phyloP scores from a whole-genome alignment of 768 basidiomycete species.

The Cantharellus cinnabarinus region DNA sequence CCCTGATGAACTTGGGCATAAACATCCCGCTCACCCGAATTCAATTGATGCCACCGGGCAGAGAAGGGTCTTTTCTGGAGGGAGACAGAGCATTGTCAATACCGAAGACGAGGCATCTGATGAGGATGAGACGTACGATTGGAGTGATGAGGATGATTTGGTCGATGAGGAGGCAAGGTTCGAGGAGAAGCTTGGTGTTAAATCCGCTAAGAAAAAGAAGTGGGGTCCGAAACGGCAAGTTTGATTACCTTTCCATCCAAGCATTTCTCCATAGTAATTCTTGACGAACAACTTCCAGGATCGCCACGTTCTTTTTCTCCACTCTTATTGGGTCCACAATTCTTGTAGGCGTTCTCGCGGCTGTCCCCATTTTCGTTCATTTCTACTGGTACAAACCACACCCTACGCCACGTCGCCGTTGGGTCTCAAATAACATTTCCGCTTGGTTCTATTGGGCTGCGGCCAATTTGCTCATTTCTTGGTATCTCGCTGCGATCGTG shows the following conservation, averaged over 20 bases:
- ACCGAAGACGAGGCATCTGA: conserved; percentile 30
- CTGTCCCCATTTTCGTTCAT: conserved; percentile 41
- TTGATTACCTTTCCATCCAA: neutral
- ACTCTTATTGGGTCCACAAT: conserved; percentile 53
- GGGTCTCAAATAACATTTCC: conserved; percentile 42
- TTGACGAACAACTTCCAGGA: conserved; percentile 17
- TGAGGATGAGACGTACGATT: conserved; percentile 40
- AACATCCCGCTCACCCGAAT: neutral
- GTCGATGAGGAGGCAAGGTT: conserved; percentile 50
- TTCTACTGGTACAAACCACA: conserved; percentile 51
- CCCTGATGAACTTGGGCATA: conserved; percentile 3
- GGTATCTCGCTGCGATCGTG: conserved; percentile 54
- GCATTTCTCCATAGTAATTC: neutral
- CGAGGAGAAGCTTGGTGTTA: conserved; percentile 33
- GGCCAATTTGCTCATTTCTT: conserved; percentile 55
- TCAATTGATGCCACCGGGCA: too few relatives aligned
- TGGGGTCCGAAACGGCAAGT: conserved; percentile 38
- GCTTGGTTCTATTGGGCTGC: conserved; percentile 75
- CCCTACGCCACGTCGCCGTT: conserved; percentile 33
- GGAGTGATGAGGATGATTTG: conserved; percentile 62
- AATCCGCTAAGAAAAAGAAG: conserved; percentile 21
- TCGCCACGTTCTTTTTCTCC: conserved; percentile 43
- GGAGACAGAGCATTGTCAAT: neutral
- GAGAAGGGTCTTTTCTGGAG: too few relatives aligned
- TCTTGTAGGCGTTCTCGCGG: conserved; percentile 37